Base-by-base conservation (phyloP, 192 early-diverging fungal species). In the Dispira parvispora region DNA sequence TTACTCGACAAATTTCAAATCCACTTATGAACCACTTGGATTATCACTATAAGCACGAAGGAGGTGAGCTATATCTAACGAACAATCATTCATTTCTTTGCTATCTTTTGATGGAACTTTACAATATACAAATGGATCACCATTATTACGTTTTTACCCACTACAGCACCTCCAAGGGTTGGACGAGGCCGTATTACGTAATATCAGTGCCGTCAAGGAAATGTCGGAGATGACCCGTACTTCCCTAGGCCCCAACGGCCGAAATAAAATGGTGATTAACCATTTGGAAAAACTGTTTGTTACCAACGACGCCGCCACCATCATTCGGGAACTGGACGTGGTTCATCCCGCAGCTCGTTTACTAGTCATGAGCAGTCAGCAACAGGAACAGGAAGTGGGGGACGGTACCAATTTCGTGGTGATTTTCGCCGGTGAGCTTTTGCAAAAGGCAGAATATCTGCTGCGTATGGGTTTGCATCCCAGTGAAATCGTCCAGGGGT, bases 191-290 rank as follows among this genome's bases (percentile, higher is more conserved):
- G 91, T 96, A 13, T 74, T 90, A 50, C 79, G 90, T 58, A 98
- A 98, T 74, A 98, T 98, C 68, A 81, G 84, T 61, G 95, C 95
- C 43, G 88, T 86, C 38, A 89, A 90, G 75, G 93, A 98, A 70
- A 79, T 98, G 64, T 84, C 88, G 54, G 85, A 91, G 71, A 91
- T 95, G 55, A 87, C 88, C 26, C 84, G 92, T 54, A 98, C 95
- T 20, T 98, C 95, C 23, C 83, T 92, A 61, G 95, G 95, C 23
- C 95, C 95, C 45, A 95, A 98, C 64, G 95, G 91, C 43, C 88
- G 93, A 65, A 98, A 98, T 79, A 98, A 98, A 74, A 96, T 98
- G 87, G 89, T 98, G 44, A 92, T 98, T 73, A 98, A 98, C 73
- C 95, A 98, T 71, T 77, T 95, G 64, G 92, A 95, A 67, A 96